Evolutionary conservation across 495 filamentous ascomycete genomes (phyloP).

Genomic region (Venustampulla echinocandica): DNA sequence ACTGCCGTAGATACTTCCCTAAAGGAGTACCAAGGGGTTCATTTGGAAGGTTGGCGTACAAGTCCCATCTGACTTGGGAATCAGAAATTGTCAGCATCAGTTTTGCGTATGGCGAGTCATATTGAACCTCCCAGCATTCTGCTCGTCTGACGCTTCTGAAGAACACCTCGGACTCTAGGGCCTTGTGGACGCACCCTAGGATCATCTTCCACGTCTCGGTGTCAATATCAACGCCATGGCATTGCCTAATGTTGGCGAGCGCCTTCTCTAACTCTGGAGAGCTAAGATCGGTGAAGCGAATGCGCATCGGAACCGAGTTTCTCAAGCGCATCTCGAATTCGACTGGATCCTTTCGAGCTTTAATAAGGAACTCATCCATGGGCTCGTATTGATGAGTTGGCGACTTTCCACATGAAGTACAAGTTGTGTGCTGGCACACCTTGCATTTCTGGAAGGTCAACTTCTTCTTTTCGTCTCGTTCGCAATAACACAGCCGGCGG

Average conservation of each 20-base stretch:
- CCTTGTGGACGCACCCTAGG: constrained; percentile 6
- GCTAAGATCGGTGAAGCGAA: constrained; percentile 31
- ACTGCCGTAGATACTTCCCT: constrained; percentile 35
- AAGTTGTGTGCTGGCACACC: constrained; percentile 48
- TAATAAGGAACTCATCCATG: not conserved
- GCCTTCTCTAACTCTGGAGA: not conserved
- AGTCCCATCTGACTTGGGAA: constrained; percentile 39
- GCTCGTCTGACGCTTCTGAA: constrained; percentile 39
- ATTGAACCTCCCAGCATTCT: constrained; percentile 44
- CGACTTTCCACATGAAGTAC: constrained; percentile 45
- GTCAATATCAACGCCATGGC: not conserved
- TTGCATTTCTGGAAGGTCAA: constrained; percentile 38
- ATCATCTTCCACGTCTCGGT: not conserved
- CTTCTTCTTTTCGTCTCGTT: constrained; percentile 33
- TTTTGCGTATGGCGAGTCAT: constrained; percentile 36
- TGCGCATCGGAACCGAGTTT: constrained; percentile 36
- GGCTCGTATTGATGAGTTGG: constrained; percentile 43
- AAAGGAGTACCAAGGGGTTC: constrained; percentile 33
- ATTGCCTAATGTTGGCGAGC: not conserved
- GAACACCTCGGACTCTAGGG: constrained; percentile 33
- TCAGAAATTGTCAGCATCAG: constrained; percentile 42
- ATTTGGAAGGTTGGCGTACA: constrained; percentile 40
- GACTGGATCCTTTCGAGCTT: constrained; percentile 31
- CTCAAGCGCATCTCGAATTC: constrained; percentile 41
- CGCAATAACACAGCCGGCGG: constrained; percentile 48